Evolutionary conservation across 306 rosid genomes (phyloP).

Genomic region (Astragalus membranaceus): DNA sequence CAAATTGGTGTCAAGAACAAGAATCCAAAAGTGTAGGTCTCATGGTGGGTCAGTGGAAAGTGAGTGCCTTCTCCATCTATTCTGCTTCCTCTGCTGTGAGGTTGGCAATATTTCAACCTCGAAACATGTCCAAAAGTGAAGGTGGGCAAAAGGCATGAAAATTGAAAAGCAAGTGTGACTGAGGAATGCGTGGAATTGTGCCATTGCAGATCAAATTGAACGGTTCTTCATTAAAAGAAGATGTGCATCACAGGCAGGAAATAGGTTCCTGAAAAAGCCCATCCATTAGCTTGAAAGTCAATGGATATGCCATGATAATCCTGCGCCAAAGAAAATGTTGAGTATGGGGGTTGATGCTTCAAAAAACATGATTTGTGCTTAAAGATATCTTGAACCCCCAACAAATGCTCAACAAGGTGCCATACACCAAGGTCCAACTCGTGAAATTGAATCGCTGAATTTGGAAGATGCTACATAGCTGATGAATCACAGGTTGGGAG

Average conservation of each 20-base stretch:
- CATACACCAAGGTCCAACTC: slow-evolving; percentile 26
- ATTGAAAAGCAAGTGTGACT: slow-evolving; percentile 66
- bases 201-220: slow-evolving; percentile 71
- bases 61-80: slow-evolving; percentile 73
- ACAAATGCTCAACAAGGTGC: slow-evolving; percentile 58
- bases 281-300: slow-evolving; percentile 77
- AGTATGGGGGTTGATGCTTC: slow-evolving; percentile 81
- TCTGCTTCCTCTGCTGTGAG: slow-evolving; percentile 81
- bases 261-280: slow-evolving; percentile 68
- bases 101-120: slow-evolving; percentile 70
- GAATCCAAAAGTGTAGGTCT: slow-evolving; percentile 90
- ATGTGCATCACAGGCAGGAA: slow-evolving; percentile 64
- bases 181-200: slow-evolving; percentile 74
- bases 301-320: slow-evolving; percentile 91
- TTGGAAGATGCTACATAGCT: slow-evolving; percentile 15
- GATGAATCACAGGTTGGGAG: slow-evolving; percentile 18
- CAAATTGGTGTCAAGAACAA: slow-evolving; percentile 91
- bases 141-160: slow-evolving; percentile 79
- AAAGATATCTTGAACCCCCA: slow-evolving; percentile 64
- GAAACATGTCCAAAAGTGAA: slow-evolving; percentile 64
- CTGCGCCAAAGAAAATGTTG: slow-evolving; percentile 99
- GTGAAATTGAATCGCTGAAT: slow-evolving; percentile 24
- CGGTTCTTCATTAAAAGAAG: slow-evolving; percentile 61
- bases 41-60: slow-evolving; percentile 83
- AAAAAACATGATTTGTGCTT: slow-evolving; percentile 54